Percentiles rank a stretch among this genome's conserved stretches.
Evolutionary conservation across 2,329 filamentous ascomycete genomes (phyloP).

Genomic region (Leptographium radiaticola): DNA sequence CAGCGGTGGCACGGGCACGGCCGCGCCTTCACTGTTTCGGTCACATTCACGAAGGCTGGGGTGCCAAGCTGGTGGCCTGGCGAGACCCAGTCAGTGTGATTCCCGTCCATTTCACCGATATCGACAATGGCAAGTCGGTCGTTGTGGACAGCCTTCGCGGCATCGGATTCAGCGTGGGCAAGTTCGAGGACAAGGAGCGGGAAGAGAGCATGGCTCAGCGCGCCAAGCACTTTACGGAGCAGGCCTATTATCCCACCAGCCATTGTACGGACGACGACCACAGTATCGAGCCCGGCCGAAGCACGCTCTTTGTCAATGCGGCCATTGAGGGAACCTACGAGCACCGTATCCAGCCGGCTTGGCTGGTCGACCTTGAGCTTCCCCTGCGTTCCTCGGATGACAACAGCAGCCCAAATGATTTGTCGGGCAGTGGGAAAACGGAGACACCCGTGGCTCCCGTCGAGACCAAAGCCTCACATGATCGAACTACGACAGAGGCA

Average conservation of each 20-base stretch:
- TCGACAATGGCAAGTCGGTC: slow-evolving; percentile 29
- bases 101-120: slow-evolving; percentile 31
- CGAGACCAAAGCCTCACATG: no score
- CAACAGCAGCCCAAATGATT: not conserved
- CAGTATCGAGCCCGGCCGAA: slow-evolving; percentile 19
- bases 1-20: slow-evolving; percentile 26
- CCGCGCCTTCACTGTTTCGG: slow-evolving; percentile 43
- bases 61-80: slow-evolving; percentile 41
- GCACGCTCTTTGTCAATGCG: slow-evolving; percentile 44
- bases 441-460: no score
- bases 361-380: not conserved
- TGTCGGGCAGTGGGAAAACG: no score
- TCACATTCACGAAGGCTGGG: slow-evolving; percentile 49
- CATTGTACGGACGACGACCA: not conserved
- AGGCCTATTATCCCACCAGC: not conserved
- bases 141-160: slow-evolving; percentile 20
- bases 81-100: slow-evolving; percentile 12
- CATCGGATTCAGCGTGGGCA: slow-evolving; percentile 5
- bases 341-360: not conserved
- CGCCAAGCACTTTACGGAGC: not conserved
- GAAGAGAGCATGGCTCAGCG: not conserved
- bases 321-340: slow-evolving; percentile 24
- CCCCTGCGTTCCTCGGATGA: not conserved
- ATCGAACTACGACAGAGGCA: no score
- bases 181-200: not conserved